These are phyloP conservation scores for Sicyos edulis DNA, from an alignment of 306 rosid species.

Conservation along the genomic window DNA sequence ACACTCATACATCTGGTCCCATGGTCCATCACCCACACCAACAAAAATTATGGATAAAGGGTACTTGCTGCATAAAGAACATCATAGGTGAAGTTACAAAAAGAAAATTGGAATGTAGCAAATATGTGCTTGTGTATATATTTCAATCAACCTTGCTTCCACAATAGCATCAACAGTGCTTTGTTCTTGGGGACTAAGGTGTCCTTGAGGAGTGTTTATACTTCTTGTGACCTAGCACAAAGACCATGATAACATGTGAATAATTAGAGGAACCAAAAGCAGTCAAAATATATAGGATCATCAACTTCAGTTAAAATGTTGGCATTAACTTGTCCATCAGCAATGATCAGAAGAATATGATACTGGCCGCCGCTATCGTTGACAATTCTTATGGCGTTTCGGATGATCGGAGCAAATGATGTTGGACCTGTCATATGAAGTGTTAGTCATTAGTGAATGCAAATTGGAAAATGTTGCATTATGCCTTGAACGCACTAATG, in stretches of 20 bases:
- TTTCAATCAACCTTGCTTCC: constrained; percentile 25
- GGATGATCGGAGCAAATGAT: constrained; percentile 33
- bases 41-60: constrained; percentile 32
- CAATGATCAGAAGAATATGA: constrained; percentile 37
- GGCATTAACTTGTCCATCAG: constrained; percentile 23
- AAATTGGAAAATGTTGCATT: too few species aligned
- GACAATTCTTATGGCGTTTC: constrained; percentile 29
- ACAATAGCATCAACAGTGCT: constrained; percentile 26
- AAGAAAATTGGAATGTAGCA: not conserved
- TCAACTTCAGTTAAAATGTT: not conserved
- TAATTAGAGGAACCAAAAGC: not conserved
- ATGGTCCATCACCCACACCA: constrained; percentile 41
- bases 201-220: not conserved
- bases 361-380: constrained; percentile 26
- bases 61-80: constrained; percentile 24
- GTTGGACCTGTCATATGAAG: constrained; percentile 24
- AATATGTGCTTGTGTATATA: not conserved
- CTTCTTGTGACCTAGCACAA: constrained; percentile 28
- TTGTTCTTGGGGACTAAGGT: constrained; percentile 28
- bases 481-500: too few species aligned
- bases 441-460: not conserved
- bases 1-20: constrained; percentile 27
- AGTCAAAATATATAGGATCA: not conserved
- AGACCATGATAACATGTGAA: not conserved
- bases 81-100: constrained; percentile 7